Base-by-base conservation (phyloP, 1,139 yeast genomes). In the Debaryomycetaceae sp. region DNA sequence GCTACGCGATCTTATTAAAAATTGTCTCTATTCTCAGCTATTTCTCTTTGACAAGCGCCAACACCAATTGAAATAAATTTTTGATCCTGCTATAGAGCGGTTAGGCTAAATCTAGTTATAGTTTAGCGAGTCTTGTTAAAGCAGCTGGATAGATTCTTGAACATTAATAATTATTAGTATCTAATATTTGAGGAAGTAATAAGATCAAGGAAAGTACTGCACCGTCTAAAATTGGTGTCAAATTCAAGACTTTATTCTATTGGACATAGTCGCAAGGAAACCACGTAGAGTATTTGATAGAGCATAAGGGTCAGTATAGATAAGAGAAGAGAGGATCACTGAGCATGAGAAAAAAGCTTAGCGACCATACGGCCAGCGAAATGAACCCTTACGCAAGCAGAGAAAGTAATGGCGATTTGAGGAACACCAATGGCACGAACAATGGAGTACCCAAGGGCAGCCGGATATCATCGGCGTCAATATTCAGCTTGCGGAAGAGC, bases 401-500 rank as follows among this genome's bases (percentile, higher is more conserved):
- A 29, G 58, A 51, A 35, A 49, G 62, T 17, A 59, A 57, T 39
- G 71, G 65, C 37, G 72, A 67, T 36, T 51, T 66, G 39, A 61
- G 55, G 43, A 58, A 55, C 48, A 63, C 72, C 19, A 30, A 19
- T 43, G 36, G 35, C 14, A 38, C 36, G 18, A 31, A 40, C 32
- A 41, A 42, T 39, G 34, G 26, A 8, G 26, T 8, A 8, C 26
- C 11, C 7, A 22, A 22, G 26, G 26, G 37, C 42, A 53, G 58
- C 45, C 52, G 74, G 39, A 61, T 61, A 42, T 62, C 71, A 24
- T 57, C 71, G n/a, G 61, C 69, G 30, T 66, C 73, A 18, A 62
- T 71, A 16, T 71, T 71, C 49, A 62, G 70, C 46, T 51, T 68
- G 37, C 56, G 69, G 37, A 67, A 66, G 50, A 49, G 46, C 35